Percentiles rank a stretch among this genome's conserved stretches.
Evolutionary conservation across 495 filamentous ascomycete species (phyloP).

Genomic region (Hapsidospora chrysogenum): DNA sequence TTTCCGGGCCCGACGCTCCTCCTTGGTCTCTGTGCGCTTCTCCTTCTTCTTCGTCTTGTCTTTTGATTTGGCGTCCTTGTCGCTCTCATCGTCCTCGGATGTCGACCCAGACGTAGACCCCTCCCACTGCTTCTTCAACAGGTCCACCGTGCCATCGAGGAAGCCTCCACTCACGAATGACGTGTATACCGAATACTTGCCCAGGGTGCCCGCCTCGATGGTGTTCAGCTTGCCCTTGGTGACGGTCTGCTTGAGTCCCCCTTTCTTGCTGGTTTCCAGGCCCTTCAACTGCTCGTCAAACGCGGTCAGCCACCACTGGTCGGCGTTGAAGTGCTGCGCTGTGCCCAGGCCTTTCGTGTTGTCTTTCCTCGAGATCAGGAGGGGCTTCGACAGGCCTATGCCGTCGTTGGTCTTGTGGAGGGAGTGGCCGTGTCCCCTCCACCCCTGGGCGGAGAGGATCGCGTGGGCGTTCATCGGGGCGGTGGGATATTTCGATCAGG

Average conservation of each 20-base stretch:
- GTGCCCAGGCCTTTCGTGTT: constrained; percentile 57
- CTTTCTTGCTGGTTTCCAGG: constrained; percentile 36
- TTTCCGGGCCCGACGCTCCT: constrained; percentile 17
- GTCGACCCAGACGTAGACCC: constrained; percentile 7
- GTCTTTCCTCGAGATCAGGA: constrained; percentile 50
- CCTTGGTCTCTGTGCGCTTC: constrained; percentile 8
- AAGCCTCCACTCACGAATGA: constrained; percentile 64
- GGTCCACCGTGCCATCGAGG: constrained; percentile 45
- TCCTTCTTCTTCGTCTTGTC: background rate
- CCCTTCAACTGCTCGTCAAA: constrained; percentile 66
- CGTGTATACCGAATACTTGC: constrained; percentile 47
- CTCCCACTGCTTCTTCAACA: background rate
- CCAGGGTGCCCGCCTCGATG: constrained; percentile 20
- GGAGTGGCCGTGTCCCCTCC: constrained; percentile 59
- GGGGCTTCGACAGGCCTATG: constrained; percentile 48
- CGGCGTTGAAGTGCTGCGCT: constrained; percentile 42
- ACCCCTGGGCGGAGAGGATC: constrained; percentile 60
- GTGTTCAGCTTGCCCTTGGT: constrained; percentile 34
- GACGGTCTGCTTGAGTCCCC: constrained; percentile 29
- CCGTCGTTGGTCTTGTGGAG: constrained; percentile 48
- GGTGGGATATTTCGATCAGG: too few relatives aligned
- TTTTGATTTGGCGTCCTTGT: constrained; percentile 7
- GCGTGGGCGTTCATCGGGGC: constrained; percentile 60
- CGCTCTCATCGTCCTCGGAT: constrained; percentile 6
- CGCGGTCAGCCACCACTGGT: constrained; percentile 69